Conservation (phyloP, 306 rosid species). For the Cucumis hystrix region DNA sequence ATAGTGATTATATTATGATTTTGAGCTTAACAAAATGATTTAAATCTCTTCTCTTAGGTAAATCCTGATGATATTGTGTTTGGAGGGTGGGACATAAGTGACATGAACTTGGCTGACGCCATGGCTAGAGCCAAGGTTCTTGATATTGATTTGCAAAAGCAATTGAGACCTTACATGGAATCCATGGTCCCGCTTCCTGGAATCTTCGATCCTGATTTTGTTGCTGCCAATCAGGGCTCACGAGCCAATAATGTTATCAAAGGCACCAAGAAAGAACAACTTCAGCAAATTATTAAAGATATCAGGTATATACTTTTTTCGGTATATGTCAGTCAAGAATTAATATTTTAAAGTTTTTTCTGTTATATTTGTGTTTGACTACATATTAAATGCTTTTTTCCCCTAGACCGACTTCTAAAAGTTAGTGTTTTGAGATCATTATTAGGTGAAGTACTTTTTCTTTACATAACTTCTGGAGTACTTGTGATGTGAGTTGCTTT, state of each 20-base stretch:
- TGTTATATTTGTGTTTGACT: neutral
- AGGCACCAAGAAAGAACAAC: conserved; percentile 83
- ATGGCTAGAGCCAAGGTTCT: conserved; percentile 90
- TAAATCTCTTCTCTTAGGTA: conserved; percentile 32
- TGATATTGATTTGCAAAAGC: conserved; percentile 96
- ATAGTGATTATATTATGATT: neutral
- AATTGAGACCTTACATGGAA: conserved; percentile 92
- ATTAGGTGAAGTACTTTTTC: neutral
- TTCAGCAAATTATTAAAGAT: conserved; percentile 64
- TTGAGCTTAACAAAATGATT: neutral
- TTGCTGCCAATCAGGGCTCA: conserved; percentile 87
- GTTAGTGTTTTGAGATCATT: neutral
- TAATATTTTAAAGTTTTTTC: neutral
- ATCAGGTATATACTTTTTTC: conserved; percentile 31
- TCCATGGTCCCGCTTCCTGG: conserved; percentile 97
- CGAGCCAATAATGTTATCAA: conserved; percentile 85
- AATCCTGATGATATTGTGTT: conserved; percentile 90
- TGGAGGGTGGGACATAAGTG: conserved; percentile 98
- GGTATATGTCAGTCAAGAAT: neutral
- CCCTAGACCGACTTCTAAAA: neutral
- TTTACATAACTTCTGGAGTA: neutral
- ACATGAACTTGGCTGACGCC: conserved; percentile 91
- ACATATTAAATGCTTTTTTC: neutral
- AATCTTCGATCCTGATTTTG: conserved; percentile 78
- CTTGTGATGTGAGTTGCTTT: neutral